Base-by-base conservation (phyloP, 768 basidiomycete genomes). In the Tylopilus vinaceipallidus region DNA sequence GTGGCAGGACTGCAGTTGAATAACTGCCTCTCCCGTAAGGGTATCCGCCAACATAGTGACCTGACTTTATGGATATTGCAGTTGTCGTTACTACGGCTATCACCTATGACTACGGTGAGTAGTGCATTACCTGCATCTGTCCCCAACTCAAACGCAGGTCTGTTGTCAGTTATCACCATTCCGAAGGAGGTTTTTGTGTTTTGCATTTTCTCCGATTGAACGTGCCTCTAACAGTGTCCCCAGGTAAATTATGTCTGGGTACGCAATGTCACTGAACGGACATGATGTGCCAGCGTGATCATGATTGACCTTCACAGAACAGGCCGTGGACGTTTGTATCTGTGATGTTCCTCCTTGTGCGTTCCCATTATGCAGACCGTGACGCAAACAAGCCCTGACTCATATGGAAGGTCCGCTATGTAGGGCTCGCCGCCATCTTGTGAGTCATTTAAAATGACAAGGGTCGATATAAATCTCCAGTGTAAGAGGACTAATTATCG, bases 101-200 rank as follows among this genome's bases (percentile, higher is more conserved):
- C n/a, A 2, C 16, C n/a, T 60, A 62, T 43, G 61, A 62, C 20
- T 63, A 57, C 35, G 19, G 61, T 63, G 40, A 43, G 57, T 52
- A 8, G 14, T 26, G 8, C 11, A n/a, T 29, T 27, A 3, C 33
- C 35, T 27, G 3, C 2, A 16, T 54, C 23, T 1, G 17, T n/a
- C 38, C 39, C 6, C 1, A 38, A 33, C 22, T 26, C 4, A 22
- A 26, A n/a, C 6, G 30, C n/a, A 36, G 10, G 2, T 17, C 14
- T 43, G 9, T 23, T 16, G 6, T 41, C 34, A 64, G 62, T 53
- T 22, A 27, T 64, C 13, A 45, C 53, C 0, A 45, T 64, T 33
- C n/a, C 51, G 3, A 44, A 40, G 11, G 61, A 64, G 61, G 53
- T 63, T 24, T 14, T 24, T 35, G 4, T 23, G 10, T 41, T 11